phyloP scores from a whole-genome alignment of 179 eudicot genomes.

The Camellia oleifera region DNA sequence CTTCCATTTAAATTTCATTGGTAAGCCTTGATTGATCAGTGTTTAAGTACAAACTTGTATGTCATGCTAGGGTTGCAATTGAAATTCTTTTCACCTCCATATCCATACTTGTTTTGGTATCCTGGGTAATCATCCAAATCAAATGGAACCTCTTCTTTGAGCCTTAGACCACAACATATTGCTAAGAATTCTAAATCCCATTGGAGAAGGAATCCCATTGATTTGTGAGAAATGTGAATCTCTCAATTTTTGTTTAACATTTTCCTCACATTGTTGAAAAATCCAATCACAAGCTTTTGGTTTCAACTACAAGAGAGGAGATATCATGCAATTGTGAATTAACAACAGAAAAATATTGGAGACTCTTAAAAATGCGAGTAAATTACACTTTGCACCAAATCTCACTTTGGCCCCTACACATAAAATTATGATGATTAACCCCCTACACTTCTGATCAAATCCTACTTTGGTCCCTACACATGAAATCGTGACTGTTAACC shows the following conservation, averaged over 20 bases:
- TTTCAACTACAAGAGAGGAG: background rate
- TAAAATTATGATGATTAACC: too few species aligned
- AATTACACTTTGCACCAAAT: too few species aligned
- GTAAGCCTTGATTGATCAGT: too few species aligned
- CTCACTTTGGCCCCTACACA: too few species aligned
- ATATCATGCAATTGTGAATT: background rate
- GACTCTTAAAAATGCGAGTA: too few species aligned
- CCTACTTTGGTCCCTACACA: too few species aligned
- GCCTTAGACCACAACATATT: background rate
- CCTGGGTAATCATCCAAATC: slow-evolving; percentile 11
- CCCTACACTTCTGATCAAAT: too few species aligned
- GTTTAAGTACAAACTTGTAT: background rate
- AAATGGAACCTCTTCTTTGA: background rate
- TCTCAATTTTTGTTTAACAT: slow-evolving; percentile 5
- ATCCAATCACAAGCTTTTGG: slow-evolving; percentile 2
- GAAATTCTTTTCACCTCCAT: slow-evolving; percentile 12
- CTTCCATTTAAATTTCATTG: too few species aligned
- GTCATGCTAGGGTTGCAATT: slow-evolving; percentile 7
- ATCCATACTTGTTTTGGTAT: slow-evolving; percentile 10
- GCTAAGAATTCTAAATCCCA: background rate
- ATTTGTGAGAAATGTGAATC: slow-evolving; percentile 10
- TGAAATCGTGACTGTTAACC: too few species aligned
- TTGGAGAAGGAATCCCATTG: background rate
- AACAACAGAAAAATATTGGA: too few species aligned
- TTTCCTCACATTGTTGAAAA: slow-evolving; percentile 1